Percentiles rank a stretch among this genome's conserved stretches.
Conservation (phyloP, 148 eudicot genomes). For the Chenopodium album region DNA sequence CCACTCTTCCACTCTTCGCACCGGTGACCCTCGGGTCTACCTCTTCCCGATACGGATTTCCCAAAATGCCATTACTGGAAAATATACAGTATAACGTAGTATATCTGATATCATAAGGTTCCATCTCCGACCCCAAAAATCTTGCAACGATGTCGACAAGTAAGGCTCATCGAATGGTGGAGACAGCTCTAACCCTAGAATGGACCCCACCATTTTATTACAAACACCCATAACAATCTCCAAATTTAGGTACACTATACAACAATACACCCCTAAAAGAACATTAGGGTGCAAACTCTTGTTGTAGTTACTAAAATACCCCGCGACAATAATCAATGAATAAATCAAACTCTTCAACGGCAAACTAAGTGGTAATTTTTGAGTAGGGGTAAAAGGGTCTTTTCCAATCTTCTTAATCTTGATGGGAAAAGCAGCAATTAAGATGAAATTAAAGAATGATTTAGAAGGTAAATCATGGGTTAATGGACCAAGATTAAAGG, state of each 20-base stretch:
- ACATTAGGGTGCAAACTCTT: conserved; percentile 13
- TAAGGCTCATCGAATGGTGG: conserved; percentile 51
- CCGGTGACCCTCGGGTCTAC: too few relatives aligned
- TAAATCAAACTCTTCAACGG: conserved; percentile 24
- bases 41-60: neutral
- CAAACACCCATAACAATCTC: conserved; percentile 24
- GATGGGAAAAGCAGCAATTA: conserved; percentile 50
- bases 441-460: conserved; percentile 40
- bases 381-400: neutral
- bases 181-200: conserved; percentile 38
- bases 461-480: conserved; percentile 39
- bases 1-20: too few relatives aligned
- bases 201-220: conserved; percentile 23
- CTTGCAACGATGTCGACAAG: conserved; percentile 53
- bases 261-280: conserved; percentile 24
- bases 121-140: conserved; percentile 71
- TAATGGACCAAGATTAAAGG: conserved; percentile 30
- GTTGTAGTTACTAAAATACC: conserved; percentile 7
- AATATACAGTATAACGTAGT: conserved; percentile 37
- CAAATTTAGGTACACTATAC: conserved; percentile 20
- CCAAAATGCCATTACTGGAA: conserved; percentile 34
- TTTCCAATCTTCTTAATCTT: conserved; percentile 25
- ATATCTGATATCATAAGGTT: conserved; percentile 42
- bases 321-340: neutral
- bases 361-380: conserved; percentile 13